phyloP scores from a whole-genome alignment of 805 yeast species.

The Pichia kluyveri region DNA sequence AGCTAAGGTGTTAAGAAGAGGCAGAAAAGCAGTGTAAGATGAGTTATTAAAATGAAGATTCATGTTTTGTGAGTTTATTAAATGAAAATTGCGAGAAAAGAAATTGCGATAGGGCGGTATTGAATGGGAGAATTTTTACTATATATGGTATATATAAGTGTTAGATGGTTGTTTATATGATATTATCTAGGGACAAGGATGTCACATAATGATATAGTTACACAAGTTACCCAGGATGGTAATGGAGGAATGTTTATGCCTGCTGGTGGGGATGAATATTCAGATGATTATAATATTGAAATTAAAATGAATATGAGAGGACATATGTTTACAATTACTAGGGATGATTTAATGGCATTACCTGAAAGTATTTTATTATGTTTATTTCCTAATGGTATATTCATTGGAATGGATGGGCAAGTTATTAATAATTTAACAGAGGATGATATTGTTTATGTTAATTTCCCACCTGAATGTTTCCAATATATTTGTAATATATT shows the following conservation, averaged over 20 bases:
- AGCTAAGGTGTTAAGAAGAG: too few relatives aligned
- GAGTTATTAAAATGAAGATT: too few relatives aligned
- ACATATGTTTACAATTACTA: slow-evolving; percentile 58
- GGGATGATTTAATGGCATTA: slow-evolving; percentile 83
- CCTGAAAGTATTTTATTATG: slow-evolving; percentile 88
- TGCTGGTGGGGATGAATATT: slow-evolving; percentile 11
- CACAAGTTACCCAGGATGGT: slow-evolving; percentile 49
- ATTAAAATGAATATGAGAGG: slow-evolving; percentile 78
- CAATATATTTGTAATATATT: slow-evolving; percentile 72
- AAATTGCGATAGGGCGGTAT: too few relatives aligned
- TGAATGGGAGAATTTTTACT: too few relatives aligned
- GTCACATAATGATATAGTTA: slow-evolving; percentile 42
- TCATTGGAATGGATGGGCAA: slow-evolving; percentile 66
- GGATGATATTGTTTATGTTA: slow-evolving; percentile 70
- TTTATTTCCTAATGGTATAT: slow-evolving; percentile 84
- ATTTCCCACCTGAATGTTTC: slow-evolving; percentile 81
- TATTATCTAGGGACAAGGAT: slow-evolving; percentile 5
- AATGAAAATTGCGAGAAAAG: too few relatives aligned
- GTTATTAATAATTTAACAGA: slow-evolving; percentile 74
- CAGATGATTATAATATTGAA: slow-evolving; percentile 50
- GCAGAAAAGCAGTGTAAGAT: too few relatives aligned
- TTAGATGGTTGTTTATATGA: too few relatives aligned
- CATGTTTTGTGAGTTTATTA: too few relatives aligned
- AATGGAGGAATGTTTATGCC: slow-evolving; percentile 10
- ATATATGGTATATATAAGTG: too few relatives aligned